These are phyloP conservation scores for Raddia distichophylla DNA, from an alignment of 176 grass and related monocot species.

Conservation along the genomic window DNA sequence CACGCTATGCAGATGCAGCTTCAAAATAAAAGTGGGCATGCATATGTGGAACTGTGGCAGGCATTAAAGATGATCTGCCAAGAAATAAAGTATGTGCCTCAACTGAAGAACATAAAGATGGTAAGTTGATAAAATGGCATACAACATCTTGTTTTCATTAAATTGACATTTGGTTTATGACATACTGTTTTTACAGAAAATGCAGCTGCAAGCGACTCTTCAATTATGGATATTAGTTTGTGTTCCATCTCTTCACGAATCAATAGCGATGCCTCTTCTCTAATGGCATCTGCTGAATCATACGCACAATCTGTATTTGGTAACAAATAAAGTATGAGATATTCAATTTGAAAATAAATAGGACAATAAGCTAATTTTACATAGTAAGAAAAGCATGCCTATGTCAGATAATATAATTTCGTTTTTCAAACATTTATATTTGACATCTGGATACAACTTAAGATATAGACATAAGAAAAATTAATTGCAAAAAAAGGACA, in stretches of 20 bases:
- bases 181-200: conserved; percentile 70
- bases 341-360: conserved; percentile 12
- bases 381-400: conserved; percentile 18
- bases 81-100: conserved; percentile 1
- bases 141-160: not conserved
- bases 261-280: conserved; percentile 56
- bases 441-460: not conserved
- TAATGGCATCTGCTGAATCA: conserved; percentile 53
- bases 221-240: conserved; percentile 61
- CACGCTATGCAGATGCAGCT: not conserved
- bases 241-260: conserved; percentile 68
- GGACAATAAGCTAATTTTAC: not conserved
- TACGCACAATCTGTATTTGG: conserved; percentile 45
- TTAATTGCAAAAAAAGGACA: not conserved
- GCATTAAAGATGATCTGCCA: not conserved
- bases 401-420: not conserved
- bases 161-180: conserved; percentile 23
- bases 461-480: conserved; percentile 23
- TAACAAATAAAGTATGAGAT: conserved; percentile 14
- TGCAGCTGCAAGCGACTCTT: conserved; percentile 64
- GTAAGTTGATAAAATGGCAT: conserved; percentile 1
- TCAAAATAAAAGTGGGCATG: not conserved
- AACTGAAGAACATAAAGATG: not conserved
- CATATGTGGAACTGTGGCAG: not conserved
- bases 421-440: not conserved